Conservation (phyloP, 2,329 filamentous ascomycete species). For the Alternaria sp. region DNA sequence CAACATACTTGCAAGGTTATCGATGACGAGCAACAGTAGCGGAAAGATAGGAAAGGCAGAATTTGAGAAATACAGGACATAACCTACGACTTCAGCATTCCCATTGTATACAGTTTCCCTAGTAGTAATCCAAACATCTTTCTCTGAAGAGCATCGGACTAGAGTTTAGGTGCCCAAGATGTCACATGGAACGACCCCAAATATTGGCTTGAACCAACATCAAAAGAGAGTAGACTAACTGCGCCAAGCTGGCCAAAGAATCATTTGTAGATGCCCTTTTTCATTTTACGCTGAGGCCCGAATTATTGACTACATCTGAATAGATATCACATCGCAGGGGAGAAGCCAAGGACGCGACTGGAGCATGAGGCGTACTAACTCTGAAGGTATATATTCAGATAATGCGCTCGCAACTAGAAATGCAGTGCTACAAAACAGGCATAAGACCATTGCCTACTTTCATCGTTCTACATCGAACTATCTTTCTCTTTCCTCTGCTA, state of each 20-base stretch:
- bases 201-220: not conserved
- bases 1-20: accelerated
- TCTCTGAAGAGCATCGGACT: not conserved
- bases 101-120: not conserved
- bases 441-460: not conserved
- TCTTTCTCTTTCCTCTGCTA: not conserved
- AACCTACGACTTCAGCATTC: accelerated
- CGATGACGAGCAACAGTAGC: accelerated
- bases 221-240: accelerated
- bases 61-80: not conserved
- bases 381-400: not conserved
- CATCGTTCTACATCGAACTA: too few relatives aligned
- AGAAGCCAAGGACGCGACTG: not conserved
- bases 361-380: not conserved
- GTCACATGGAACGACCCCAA: not conserved
- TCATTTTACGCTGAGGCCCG: accelerated
- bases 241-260: too few relatives aligned
- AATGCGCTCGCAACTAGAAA: not conserved
- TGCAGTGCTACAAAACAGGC: not conserved
- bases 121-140: not conserved
- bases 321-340: not conserved
- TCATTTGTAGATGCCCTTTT: accelerated
- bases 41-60: not conserved
- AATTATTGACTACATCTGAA: not conserved
- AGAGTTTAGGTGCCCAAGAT: not conserved